Evolutionary conservation across 208 protist genomes (phyloP).

Genomic region (Herpetomonas tarakana): DNA sequence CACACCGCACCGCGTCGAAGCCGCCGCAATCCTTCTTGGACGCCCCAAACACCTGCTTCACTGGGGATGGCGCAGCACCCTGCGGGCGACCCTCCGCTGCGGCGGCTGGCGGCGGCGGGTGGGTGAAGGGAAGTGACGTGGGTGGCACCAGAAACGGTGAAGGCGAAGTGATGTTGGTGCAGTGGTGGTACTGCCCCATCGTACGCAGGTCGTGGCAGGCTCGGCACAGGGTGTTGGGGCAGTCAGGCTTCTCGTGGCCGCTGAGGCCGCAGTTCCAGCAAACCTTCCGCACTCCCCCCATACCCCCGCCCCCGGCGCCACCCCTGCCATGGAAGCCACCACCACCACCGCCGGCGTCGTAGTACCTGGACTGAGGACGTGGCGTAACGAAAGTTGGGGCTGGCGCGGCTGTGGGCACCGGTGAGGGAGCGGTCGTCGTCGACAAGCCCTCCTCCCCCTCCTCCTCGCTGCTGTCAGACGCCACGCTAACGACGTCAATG

Average conservation of each 20-base stretch:
- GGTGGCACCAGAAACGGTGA: slow-evolving; percentile 54
- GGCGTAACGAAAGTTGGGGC: slow-evolving; percentile 3
- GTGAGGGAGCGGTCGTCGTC: neutral
- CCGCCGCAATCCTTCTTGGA: slow-evolving; percentile 15
- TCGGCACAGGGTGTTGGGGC: slow-evolving; percentile 67
- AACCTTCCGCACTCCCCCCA: slow-evolving; percentile 36
- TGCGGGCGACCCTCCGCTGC: neutral
- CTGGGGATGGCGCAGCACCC: too few species aligned
- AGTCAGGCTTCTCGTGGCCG: slow-evolving; percentile 80
- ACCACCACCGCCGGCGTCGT: slow-evolving; percentile 36
- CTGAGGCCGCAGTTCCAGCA: slow-evolving; percentile 82
- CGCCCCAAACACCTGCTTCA: neutral
- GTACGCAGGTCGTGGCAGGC: slow-evolving; percentile 58
- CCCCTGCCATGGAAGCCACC: slow-evolving; percentile 2
- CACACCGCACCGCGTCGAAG: slow-evolving; percentile 55
- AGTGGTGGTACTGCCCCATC: slow-evolving; percentile 28
- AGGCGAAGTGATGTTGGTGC: slow-evolving; percentile 16
- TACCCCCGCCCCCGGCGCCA: slow-evolving; percentile 9
- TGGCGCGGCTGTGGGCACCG: neutral
- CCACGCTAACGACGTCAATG: too few species aligned
- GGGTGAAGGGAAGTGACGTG: slow-evolving; percentile 11
- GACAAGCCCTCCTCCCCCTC: too few species aligned
- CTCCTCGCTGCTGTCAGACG: neutral
- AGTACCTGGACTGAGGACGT: slow-evolving; percentile 44
- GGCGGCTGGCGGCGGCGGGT: slow-evolving; percentile 3